Conservation (phyloP, 306 rosid genomes). For the Comarum palustre region DNA sequence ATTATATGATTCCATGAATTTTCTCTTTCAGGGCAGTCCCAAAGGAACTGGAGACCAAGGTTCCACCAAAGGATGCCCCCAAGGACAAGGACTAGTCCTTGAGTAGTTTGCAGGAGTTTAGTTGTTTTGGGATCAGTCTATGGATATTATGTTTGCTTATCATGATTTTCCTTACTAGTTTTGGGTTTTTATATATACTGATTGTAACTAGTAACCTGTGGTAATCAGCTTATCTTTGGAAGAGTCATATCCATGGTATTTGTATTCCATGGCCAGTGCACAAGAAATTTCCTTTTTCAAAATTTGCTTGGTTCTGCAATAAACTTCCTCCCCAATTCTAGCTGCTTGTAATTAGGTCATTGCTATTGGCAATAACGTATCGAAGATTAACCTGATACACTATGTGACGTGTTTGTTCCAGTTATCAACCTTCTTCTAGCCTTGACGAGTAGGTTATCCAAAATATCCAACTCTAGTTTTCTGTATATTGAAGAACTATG, state of each 20-base stretch:
- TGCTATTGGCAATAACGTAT: not conserved
- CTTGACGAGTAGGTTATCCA: not conserved
- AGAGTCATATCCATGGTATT: not conserved
- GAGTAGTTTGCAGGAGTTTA: not conserved
- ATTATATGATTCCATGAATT: not conserved
- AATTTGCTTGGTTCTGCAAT: not conserved
- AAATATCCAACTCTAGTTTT: not conserved
- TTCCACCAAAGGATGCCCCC: not conserved
- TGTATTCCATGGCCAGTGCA: not conserved
- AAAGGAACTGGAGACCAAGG: slow-evolving; percentile 6
- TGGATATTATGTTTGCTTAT: not conserved
- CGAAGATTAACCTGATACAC: not conserved
- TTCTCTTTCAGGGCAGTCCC: not conserved
- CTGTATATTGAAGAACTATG: not conserved
- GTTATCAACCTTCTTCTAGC: not conserved
- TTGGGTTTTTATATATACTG: not conserved
- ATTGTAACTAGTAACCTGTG: slow-evolving; percentile 8
- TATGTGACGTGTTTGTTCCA: not conserved
- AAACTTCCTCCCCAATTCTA: not conserved
- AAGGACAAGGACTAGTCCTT: slow-evolving; percentile 3
- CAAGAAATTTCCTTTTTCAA: not conserved
- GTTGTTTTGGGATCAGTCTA: not conserved
- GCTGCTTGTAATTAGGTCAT: not conserved
- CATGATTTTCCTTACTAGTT: not conserved
- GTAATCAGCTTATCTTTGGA: not conserved